Base-by-base conservation (phyloP, 1,139 yeast species). In the Debaryomyces nepalensis region DNA sequence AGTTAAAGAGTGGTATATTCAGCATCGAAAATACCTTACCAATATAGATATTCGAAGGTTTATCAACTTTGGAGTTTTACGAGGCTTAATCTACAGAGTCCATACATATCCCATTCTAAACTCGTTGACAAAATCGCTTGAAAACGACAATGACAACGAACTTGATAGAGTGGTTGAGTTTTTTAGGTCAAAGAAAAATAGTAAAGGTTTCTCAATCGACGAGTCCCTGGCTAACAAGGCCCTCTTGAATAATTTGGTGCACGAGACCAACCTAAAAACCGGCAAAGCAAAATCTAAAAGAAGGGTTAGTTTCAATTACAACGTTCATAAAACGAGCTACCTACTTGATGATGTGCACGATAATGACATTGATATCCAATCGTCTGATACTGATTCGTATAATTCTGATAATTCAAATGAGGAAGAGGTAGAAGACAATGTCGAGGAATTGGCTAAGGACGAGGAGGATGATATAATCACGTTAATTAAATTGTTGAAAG, bases 41-140 rank as follows among this genome's bases (percentile, higher is more conserved):
- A 78, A 81, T 51, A 80, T 95, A 31, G 99, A 95, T 61, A 72
- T 93, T 2, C 71, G 98, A 46, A 68, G 96, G 39, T 88, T 95
- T 55, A 72, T 93, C 11, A 82, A 90, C 21, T 95, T 91, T 70
- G 99, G 99, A 0, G 76, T 89, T 2, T 70, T 89, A 27, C 78
- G 89, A 48, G 90, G 95, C 1, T 61, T 95, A 5, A 84, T 95
- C 12, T 90, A 90, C 59, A 67, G 98, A 40, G 87, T 90, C 1
- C 78, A 87, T 46, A 72, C 89, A 9, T 88, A 81, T 57, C 97
- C 98, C 0, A 67, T 89, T 2, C 62, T 74, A 47, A 70, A 63
- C 46, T 66, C 65, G 26, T 58, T 69, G 10, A 63, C 63, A 10
- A 64, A 63, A 44, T 67, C 70, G 20, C 66, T 67, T 9, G 75